Conservation (phyloP, 2,329 filamentous ascomycete genomes). For the Fusarium miscanthi region DNA sequence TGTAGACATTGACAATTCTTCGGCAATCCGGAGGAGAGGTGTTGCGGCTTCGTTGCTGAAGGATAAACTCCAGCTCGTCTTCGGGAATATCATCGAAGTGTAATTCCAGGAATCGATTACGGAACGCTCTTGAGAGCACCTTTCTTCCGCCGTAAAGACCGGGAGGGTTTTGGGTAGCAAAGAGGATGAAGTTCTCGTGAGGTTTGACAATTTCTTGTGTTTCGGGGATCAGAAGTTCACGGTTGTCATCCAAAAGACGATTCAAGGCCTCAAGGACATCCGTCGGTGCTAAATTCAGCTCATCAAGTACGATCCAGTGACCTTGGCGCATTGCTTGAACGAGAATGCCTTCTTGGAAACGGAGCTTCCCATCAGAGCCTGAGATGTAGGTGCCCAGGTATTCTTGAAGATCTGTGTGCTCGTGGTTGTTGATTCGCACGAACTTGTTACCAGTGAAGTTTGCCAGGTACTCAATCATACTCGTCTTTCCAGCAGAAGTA, state of each 20-base stretch:
- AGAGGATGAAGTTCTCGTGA: conserved; percentile 96
- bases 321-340: conserved; percentile 93
- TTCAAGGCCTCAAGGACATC: conserved; percentile 98
- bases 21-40: conserved; percentile 91
- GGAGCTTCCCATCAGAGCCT: conserved; percentile 82
- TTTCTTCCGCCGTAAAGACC: conserved; percentile 96
- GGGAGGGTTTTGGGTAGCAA: conserved; percentile 96
- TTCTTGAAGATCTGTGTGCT: conserved; percentile 97
- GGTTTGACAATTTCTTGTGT: conserved; percentile 94
- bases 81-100: conserved; percentile 99
- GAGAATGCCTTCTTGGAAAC: conserved; percentile 92
- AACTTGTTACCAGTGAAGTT: conserved; percentile 97
- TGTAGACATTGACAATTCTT: conserved; percentile 92
- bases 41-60: conserved; percentile 86
- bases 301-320: conserved; percentile 98
- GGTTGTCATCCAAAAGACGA: conserved; percentile 93
- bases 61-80: conserved; percentile 89
- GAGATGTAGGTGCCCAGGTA: conserved; percentile 96
- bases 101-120: conserved; percentile 95
- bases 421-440: conserved; percentile 98
- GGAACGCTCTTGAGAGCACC: conserved; percentile 90
- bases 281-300: conserved; percentile 95
- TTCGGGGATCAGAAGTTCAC: conserved; percentile 94
- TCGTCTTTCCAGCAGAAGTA: conserved; percentile 97
- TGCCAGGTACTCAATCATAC: conserved; percentile 99